phyloP scores from a whole-genome alignment of 192 early-diverging fungal genomes.

The Ambispora gerdemannii region DNA sequence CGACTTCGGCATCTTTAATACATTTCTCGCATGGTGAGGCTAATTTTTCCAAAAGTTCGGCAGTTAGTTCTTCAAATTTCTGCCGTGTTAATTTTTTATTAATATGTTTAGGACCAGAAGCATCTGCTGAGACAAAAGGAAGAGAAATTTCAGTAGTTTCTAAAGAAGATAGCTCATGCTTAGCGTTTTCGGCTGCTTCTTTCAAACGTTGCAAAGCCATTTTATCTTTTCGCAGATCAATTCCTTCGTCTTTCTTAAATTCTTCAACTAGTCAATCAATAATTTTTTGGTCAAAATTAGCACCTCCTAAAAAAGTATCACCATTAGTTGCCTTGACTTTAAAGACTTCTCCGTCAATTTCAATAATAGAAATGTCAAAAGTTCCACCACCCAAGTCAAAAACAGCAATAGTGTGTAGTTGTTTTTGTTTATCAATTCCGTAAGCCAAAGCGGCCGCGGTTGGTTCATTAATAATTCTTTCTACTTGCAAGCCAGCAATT shows the following conservation, averaged over 20 bases:
- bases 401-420: conserved; percentile 72
- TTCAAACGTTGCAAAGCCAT: conserved; percentile 89
- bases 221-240: conserved; percentile 76
- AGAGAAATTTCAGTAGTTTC: too few relatives aligned
- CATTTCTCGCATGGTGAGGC: conserved; percentile 88
- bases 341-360: conserved; percentile 75
- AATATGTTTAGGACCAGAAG: conserved; percentile 80
- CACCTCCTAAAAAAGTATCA: conserved; percentile 83
- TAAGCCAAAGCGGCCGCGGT: conserved; percentile 87
- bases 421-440: conserved; percentile 76
- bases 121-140: conserved; percentile 85
- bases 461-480: conserved; percentile 91
- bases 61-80: conserved; percentile 94
- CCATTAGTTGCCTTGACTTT: conserved; percentile 76
- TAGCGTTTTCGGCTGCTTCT: conserved; percentile 90
- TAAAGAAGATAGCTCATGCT: conserved; percentile 89
- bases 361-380: conserved; percentile 82
- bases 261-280: conserved; percentile 89
- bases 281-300: conserved; percentile 80
- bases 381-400: conserved; percentile 86
- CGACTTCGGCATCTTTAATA: conserved; percentile 77
- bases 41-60: conserved; percentile 83
- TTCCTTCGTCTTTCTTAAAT: conserved; percentile 83
- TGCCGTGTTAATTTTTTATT: conserved; percentile 89
- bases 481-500: conserved; percentile 82